Conservation (phyloP, 2,329 filamentous ascomycete genomes). For the Botrytis pseudocinerea region DNA sequence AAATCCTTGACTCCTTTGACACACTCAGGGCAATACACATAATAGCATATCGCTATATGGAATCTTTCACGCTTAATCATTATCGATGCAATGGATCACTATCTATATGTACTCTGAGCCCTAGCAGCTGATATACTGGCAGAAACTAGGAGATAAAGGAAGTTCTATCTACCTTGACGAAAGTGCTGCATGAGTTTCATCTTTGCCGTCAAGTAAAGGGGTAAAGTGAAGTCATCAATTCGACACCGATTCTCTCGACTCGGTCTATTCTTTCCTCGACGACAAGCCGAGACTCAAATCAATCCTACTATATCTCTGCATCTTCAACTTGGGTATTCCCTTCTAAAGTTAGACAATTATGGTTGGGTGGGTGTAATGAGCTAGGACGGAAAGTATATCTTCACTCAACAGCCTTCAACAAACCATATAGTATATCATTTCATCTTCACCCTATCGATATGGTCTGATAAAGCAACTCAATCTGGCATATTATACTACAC, state of each 20-base stretch:
- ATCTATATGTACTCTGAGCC: no score
- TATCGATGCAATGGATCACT: no score
- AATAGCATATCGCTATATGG: neutral
- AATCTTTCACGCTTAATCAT: no score
- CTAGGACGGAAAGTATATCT: neutral
- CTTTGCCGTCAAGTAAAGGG: neutral
- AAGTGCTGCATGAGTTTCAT: neutral
- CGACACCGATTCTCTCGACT: neutral
- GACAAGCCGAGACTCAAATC: neutral
- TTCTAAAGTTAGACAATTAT: neutral
- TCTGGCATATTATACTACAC: neutral
- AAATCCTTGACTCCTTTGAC: neutral
- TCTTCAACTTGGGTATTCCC: neutral
- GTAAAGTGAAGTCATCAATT: neutral
- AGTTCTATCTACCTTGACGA: no score
- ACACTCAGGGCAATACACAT: neutral
- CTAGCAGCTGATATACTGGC: no score
- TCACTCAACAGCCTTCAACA: neutral
- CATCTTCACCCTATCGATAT: neutral
- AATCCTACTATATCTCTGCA: neutral
- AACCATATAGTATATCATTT: neutral
- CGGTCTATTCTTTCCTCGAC: neutral
- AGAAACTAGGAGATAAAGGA: neutral
- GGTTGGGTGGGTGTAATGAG: neutral
- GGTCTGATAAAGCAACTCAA: neutral